Percentiles rank a stretch among this genome's conserved stretches.
Conservation (phyloP, 768 basidiomycete species). For the Tulasnella calospora region DNA sequence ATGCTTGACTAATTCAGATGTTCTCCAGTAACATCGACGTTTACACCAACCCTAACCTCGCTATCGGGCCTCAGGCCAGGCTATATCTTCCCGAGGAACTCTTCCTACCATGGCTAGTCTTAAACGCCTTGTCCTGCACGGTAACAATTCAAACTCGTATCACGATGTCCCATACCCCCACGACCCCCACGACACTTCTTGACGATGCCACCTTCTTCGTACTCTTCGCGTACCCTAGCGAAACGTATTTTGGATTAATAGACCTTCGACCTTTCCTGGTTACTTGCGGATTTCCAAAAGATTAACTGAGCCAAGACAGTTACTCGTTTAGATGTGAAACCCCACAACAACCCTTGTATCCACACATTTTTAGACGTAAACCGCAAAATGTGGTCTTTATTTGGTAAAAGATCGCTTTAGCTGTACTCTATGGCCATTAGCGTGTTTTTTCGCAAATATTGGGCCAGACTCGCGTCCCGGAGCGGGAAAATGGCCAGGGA, state of each 20-base stretch:
- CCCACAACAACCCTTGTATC: no score
- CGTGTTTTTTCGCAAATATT: no score
- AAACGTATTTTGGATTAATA: not conserved
- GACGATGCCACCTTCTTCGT: not conserved
- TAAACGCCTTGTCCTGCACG: not conserved
- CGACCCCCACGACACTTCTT: not conserved
- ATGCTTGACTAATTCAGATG: no score
- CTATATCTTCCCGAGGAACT: conserved; percentile 69
- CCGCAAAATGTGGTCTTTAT: no score
- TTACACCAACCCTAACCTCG: conserved; percentile 77
- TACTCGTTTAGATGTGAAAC: no score
- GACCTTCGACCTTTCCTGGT: not conserved
- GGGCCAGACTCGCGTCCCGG: no score
- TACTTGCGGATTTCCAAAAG: not conserved
- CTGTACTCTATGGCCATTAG: no score
- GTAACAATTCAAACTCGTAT: not conserved
- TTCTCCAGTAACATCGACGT: conserved; percentile 46
- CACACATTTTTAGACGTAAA: no score
- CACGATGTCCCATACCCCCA: not conserved
- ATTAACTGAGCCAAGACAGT: no score
- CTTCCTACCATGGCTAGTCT: conserved; percentile 37
- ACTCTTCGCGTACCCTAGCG: not conserved
- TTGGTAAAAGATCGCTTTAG: no score
- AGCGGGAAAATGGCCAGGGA: no score
- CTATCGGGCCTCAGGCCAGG: conserved; percentile 79